These are phyloP conservation scores for Stachybotrys elegans DNA, from an alignment of 2,329 filamentous ascomycete genomes.

Conservation along the genomic window DNA sequence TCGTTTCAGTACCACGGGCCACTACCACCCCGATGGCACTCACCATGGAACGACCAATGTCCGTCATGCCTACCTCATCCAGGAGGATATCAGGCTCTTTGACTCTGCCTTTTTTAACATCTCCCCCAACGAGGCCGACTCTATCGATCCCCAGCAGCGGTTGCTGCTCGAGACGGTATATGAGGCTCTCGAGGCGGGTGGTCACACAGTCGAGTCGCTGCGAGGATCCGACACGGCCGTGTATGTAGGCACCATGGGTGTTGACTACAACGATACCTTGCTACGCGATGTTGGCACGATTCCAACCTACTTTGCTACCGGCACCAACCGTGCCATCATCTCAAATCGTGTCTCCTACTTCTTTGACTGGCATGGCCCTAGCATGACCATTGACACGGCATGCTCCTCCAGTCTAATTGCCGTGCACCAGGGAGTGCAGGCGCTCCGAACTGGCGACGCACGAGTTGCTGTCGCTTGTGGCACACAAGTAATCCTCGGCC, in stretches of 20 bases:
- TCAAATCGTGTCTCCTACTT: slow-evolving; percentile 23
- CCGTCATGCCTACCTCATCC: slow-evolving; percentile 22
- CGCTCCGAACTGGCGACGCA: slow-evolving; percentile 24
- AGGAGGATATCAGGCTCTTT: slow-evolving; percentile 12
- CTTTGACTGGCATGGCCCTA: slow-evolving; percentile 33
- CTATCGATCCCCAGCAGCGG: slow-evolving; percentile 28
- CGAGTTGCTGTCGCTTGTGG: slow-evolving; percentile 13
- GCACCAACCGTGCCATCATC: slow-evolving; percentile 7
- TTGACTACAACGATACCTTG: slow-evolving; percentile 16
- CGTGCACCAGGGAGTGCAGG: slow-evolving; percentile 30
- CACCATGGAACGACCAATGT: slow-evolving; percentile 20
- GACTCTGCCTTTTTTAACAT: slow-evolving; percentile 16
- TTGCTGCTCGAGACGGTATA: slow-evolving; percentile 29
- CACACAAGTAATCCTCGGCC: slow-evolving; percentile 14
- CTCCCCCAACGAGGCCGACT: slow-evolving; percentile 10
- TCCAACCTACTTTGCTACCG: slow-evolving; percentile 7
- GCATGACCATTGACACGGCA: slow-evolving; percentile 35
- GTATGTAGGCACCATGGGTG: slow-evolving; percentile 19
- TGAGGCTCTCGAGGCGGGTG: slow-evolving; percentile 16
- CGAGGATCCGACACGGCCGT: slow-evolving; percentile 9
- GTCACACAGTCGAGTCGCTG: slow-evolving; percentile 2
- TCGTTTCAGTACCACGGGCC: slow-evolving; percentile 13
- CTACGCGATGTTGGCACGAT: not conserved
- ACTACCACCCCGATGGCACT: slow-evolving; percentile 17
- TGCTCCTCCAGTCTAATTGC: slow-evolving; percentile 36